These are phyloP conservation scores for Fraxinus platypoda DNA, from an alignment of 305 asterid genomes.

Conservation along the genomic window DNA sequence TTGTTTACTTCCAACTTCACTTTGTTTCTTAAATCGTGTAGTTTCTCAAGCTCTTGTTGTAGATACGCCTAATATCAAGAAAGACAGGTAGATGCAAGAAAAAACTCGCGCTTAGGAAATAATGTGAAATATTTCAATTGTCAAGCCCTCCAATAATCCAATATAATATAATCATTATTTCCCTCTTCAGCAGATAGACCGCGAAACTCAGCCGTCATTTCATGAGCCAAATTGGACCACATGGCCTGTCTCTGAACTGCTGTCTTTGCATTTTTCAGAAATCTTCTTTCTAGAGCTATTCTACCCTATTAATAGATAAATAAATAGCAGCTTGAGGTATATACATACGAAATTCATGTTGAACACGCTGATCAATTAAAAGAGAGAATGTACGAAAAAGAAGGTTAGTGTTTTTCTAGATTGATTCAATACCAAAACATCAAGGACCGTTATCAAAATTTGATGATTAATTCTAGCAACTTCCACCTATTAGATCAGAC, in stretches of 20 bases:
- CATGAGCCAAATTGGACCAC: conserved; percentile 98
- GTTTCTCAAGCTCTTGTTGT: conserved; percentile 97
- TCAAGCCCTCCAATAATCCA: conserved; percentile 15
- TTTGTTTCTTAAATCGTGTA: conserved; percentile 88
- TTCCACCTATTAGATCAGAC: background rate
- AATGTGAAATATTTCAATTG: background rate
- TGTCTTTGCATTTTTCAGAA: conserved; percentile 90
- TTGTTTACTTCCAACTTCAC: conserved; percentile 70
- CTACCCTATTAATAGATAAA: conserved; percentile 62
- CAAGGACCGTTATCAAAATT: background rate
- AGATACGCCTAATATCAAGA: conserved; percentile 69
- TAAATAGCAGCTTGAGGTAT: background rate
- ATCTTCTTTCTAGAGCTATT: conserved; percentile 93
- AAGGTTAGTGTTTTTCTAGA: background rate
- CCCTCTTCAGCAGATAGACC: conserved; percentile 96
- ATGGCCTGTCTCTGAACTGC: conserved; percentile 89
- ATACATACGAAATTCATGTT: background rate
- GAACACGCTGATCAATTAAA: conserved; percentile 9
- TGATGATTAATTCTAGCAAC: background rate
- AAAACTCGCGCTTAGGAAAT: background rate
- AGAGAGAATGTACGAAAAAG: background rate
- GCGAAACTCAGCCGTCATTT: conserved; percentile 97
- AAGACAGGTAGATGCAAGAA: conserved; percentile 3
- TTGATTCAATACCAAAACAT: conserved; percentile 3
- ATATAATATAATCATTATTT: conserved; percentile 18